These are phyloP conservation scores for Penicillium silybi DNA, from an alignment of 495 filamentous ascomycete species.

Conservation along the genomic window DNA sequence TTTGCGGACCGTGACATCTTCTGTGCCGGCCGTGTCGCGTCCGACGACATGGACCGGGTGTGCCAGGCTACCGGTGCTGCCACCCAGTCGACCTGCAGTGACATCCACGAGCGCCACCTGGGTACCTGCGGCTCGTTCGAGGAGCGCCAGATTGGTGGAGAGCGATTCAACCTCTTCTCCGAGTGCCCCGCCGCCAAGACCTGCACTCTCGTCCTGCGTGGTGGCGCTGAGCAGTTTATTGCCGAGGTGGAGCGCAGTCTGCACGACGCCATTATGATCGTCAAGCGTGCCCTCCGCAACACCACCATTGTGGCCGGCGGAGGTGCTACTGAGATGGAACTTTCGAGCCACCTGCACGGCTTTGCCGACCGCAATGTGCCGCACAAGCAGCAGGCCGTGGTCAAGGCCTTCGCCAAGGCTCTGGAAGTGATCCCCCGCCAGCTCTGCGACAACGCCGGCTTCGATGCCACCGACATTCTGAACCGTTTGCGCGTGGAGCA, in stretches of 20 bases:
- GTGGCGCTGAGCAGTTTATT: slow-evolving; percentile 98
- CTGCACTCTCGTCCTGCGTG: slow-evolving; percentile 91
- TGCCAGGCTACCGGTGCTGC: slow-evolving; percentile 90
- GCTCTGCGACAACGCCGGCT: slow-evolving; percentile 96
- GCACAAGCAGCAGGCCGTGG: slow-evolving; percentile 93
- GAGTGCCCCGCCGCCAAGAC: slow-evolving; percentile 94
- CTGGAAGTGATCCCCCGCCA: slow-evolving; percentile 95
- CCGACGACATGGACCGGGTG: slow-evolving; percentile 94
- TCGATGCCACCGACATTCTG: slow-evolving; percentile 96
- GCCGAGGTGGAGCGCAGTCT: slow-evolving; percentile 95
- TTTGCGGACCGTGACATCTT: slow-evolving; percentile 98
- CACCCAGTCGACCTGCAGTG: slow-evolving; percentile 93
- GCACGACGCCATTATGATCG: slow-evolving; percentile 99
- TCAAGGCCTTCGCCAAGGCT: slow-evolving; percentile 96
- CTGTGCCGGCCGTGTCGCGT: slow-evolving; percentile 90
- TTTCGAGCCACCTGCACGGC: slow-evolving; percentile 85
- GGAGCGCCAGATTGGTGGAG: slow-evolving; percentile 93
- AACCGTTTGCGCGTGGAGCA: slow-evolving; percentile 94
- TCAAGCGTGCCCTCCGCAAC: slow-evolving; percentile 94
- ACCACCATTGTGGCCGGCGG: slow-evolving; percentile 91
- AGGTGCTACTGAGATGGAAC: slow-evolving; percentile 94
- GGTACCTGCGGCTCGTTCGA: slow-evolving; percentile 90
- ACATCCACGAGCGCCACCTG: slow-evolving; percentile 84
- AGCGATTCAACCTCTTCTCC: slow-evolving; percentile 97
- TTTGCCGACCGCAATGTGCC: slow-evolving; percentile 89